Evolutionary conservation across 2,329 filamentous ascomycete species (phyloP).

Genomic region (Fusarium sp.): DNA sequence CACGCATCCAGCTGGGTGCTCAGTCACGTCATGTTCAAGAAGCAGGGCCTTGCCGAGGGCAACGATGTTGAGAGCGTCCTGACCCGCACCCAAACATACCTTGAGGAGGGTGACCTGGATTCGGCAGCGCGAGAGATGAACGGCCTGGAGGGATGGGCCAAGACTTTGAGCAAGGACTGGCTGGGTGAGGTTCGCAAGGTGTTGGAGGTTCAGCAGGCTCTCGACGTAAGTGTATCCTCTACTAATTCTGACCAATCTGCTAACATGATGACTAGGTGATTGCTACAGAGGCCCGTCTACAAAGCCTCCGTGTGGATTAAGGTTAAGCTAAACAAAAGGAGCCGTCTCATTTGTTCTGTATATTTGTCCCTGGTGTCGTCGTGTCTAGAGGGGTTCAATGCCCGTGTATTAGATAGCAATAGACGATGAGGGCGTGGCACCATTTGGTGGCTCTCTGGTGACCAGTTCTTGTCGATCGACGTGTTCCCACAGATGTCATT

Average conservation of each 20-base stretch:
- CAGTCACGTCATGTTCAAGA: constrained; percentile 96
- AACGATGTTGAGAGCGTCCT: constrained; percentile 95
- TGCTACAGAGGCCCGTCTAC: constrained; percentile 87
- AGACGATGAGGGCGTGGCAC: constrained; percentile 45
- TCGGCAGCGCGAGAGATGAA: constrained; percentile 96
- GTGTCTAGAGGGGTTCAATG: constrained; percentile 43
- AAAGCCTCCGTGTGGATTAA: constrained; percentile 85
- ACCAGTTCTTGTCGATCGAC: background rate
- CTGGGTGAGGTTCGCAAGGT: constrained; percentile 89
- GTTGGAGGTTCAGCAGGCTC: constrained; percentile 93
- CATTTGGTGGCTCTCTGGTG: constrained; percentile 16
- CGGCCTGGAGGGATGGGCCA: constrained; percentile 90
- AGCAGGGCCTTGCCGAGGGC: constrained; percentile 84
- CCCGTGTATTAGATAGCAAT: constrained; percentile 54
- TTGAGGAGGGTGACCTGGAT: constrained; percentile 95
- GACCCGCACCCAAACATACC: constrained; percentile 85
- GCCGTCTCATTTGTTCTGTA: constrained; percentile 52
- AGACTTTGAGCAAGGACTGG: constrained; percentile 95
- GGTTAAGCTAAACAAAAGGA: constrained; percentile 44
- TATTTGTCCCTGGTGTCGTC: constrained; percentile 45
- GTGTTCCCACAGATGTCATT: background rate
- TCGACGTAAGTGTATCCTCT: constrained; percentile 77
- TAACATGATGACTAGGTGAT: constrained; percentile 72
- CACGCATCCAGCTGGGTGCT: constrained; percentile 91
- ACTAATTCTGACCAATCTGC: constrained; percentile 7